Conservation (phyloP, 176 grass and related monocot genomes). For the Thinopyrum elongatum region DNA sequence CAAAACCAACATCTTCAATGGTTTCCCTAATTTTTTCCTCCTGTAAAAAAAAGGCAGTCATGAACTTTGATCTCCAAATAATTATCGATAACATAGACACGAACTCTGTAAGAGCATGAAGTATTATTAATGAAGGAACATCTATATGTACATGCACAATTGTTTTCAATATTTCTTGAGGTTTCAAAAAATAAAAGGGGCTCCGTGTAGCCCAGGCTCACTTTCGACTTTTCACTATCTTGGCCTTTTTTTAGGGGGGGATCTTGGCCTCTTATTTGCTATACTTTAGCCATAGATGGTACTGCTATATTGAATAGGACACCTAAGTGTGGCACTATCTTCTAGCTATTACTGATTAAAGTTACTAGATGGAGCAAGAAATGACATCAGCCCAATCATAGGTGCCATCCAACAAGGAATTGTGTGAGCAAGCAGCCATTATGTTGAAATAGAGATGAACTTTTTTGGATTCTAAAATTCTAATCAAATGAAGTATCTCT, state of each 20-base stretch:
- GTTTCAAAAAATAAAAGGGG: neutral
- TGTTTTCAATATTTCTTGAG: neutral
- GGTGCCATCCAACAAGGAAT: neutral
- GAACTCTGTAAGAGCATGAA: neutral
- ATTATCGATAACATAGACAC: neutral
- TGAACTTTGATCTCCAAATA: constrained; percentile 23
- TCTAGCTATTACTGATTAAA: neutral
- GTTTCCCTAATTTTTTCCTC: constrained; percentile 81
- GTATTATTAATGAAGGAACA: neutral
- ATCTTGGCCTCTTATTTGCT: neutral
- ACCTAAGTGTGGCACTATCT: neutral
- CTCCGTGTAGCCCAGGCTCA: neutral
- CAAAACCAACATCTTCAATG: constrained; percentile 83
- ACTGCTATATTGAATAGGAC: neutral
- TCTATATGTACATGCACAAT: neutral
- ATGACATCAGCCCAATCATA: neutral
- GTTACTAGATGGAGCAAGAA: neutral
- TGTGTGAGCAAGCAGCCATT: constrained; percentile 17
- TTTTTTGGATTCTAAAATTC: neutral
- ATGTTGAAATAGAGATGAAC: constrained; percentile 14
- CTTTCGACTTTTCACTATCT: neutral
- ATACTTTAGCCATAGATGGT: constrained; percentile 7
- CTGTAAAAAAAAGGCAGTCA: constrained; percentile 46
- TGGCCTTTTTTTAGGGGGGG: neutral
- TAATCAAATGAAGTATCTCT: neutral